phyloP scores from a whole-genome alignment of 1,139 yeast genomes.

The Blastobotrys persicus region DNA sequence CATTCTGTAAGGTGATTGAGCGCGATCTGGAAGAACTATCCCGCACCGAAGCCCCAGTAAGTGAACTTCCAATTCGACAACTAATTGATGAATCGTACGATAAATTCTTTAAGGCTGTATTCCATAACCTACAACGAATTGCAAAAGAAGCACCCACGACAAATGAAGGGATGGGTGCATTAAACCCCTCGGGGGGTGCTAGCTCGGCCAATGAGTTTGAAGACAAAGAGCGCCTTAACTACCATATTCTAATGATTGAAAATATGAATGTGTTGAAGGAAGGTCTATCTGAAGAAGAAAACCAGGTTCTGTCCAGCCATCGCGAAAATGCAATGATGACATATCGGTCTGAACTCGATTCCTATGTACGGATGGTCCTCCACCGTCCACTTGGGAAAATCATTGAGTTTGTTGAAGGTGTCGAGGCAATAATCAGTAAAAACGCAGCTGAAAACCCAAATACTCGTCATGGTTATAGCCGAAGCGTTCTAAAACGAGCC shows the following conservation, averaged over 20 bases:
- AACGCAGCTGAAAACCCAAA: constrained; percentile 47
- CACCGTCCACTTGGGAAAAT: constrained; percentile 63
- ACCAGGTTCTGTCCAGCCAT: constrained; percentile 33
- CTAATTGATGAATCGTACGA: constrained; percentile 47
- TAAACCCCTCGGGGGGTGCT: constrained; percentile 11
- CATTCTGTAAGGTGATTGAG: constrained; percentile 44
- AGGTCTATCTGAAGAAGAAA: constrained; percentile 42
- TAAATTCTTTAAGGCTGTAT: constrained; percentile 34
- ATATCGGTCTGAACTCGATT: constrained; percentile 47
- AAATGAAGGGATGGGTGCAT: constrained; percentile 13
- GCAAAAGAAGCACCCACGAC: constrained; percentile 30
- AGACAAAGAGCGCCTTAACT: constrained; percentile 53
- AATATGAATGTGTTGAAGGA: constrained; percentile 61
- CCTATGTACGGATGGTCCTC: constrained; percentile 52
- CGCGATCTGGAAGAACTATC: constrained; percentile 21
- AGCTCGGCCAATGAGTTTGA: constrained; percentile 43
- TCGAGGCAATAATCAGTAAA: constrained; percentile 50
- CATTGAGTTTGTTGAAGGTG: constrained; percentile 62
- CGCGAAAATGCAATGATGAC: constrained; percentile 37
- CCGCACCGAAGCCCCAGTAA: constrained; percentile 21
- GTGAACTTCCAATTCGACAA: constrained; percentile 34
- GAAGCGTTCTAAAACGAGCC: constrained; percentile 56
- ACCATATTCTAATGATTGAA: constrained; percentile 60
- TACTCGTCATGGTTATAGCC: constrained; percentile 62
- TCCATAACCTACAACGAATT: constrained; percentile 33